Evolutionary conservation across 306 rosid genomes (phyloP), one percentile per base, ranked within the genome.

Genomic region (Quercus dentata): DNA sequence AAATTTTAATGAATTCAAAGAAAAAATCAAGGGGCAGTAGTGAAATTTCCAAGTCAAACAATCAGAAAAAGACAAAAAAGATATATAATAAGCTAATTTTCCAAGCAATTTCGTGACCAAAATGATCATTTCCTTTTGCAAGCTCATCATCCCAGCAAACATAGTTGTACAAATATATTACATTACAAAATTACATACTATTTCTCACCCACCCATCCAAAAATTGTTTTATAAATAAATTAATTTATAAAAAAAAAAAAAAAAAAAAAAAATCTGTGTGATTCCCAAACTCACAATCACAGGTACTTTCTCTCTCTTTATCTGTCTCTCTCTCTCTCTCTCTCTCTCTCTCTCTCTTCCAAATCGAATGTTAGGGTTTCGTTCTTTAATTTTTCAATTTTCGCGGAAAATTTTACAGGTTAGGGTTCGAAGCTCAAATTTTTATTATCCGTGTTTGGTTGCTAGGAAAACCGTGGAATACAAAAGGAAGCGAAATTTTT

Each of bases 61-160:
- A 30, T n/a, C 33, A 19, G 35, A 38, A 56, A 62, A 59, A 18
- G 74, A 80, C 81, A 80, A 76, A 71, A 44, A 13, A 65, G 30
- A 11, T 4, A 12, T 11, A 67, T 12, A 49, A 49, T 3, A 17
- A 8, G 23, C 9, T 2, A 2, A 23, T 35, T 4, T 67, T 30
- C 20, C 13, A 35, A 28, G 17, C 56, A 33, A 52, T 33, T 78
- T 61, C 35, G 3, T 49, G 68, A 35, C 65, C 69, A 74, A 74
- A 58, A 74, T 23, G 71, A 35, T 13, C 82, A 8, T 0, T 3
- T 5, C 25, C 31, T n/a, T 61, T 56, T 77, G 84, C 85, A 74
- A 78, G 81, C 88, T 84, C 86, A 78, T 73, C 77, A 28, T 78
- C 80, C 77, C 82, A 49, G 76, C 84, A 57, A 74, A 65, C 35